Conservation (phyloP, 1,284 basidiomycete species). For the Cryptococcus sp. region DNA sequence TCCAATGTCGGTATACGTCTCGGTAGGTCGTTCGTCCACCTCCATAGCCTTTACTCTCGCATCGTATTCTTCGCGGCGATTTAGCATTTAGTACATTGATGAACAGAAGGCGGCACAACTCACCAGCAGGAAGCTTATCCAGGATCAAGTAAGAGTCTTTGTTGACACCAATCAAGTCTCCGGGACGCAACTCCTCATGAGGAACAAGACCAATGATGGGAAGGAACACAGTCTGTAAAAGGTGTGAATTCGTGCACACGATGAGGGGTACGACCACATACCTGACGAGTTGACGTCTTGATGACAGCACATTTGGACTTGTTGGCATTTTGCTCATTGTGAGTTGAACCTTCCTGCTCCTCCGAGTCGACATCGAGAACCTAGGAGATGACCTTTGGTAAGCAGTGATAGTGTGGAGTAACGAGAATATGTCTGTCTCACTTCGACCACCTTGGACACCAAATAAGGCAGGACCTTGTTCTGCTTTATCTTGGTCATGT, state of each 20-base stretch:
- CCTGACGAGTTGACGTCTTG: conserved; percentile 94
- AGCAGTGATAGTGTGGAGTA: background rate
- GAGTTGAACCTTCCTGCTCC: conserved; percentile 89
- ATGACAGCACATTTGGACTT: conserved; percentile 98
- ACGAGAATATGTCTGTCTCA: conserved; percentile 48
- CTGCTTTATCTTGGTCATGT: conserved; percentile 98
- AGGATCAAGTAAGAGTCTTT: conserved; percentile 99
- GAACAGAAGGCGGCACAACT: conserved; percentile 6
- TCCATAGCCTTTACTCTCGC: conserved; percentile 89
- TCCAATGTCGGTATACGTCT: conserved; percentile 77
- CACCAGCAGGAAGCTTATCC: conserved; percentile 70
- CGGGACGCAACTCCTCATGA: conserved; percentile 81
- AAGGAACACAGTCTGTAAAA: conserved; percentile 82
- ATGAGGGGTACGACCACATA: conserved; percentile 28
- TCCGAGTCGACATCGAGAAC: conserved; percentile 94
- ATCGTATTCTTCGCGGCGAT: conserved; percentile 64
- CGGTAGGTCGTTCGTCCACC: conserved; percentile 78
- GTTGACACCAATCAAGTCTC: conserved; percentile 97
- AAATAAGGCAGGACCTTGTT: conserved; percentile 99
- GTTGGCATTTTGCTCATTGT: conserved; percentile 89
- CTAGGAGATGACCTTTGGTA: conserved; percentile 54
- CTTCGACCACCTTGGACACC: conserved; percentile 96
- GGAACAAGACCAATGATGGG: conserved; percentile 97
- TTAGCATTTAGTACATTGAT: background rate
- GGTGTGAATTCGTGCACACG: conserved; percentile 1